Conservation (phyloP, 83 land plant species). For the Picea abies region DNA sequence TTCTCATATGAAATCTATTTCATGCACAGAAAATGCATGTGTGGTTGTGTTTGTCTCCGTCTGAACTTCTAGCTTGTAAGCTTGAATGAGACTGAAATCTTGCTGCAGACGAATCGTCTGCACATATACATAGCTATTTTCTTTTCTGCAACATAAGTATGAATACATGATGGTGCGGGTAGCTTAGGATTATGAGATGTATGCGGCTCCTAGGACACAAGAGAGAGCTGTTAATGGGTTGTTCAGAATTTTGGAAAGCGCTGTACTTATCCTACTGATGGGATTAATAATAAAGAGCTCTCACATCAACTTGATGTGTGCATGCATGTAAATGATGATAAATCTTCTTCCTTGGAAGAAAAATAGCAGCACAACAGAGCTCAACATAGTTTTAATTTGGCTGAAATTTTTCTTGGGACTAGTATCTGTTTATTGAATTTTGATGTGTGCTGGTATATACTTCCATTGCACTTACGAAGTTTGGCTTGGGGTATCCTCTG, state of each 20-base stretch:
- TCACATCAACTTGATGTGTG: background rate
- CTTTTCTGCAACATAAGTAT: background rate
- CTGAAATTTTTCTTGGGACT: conserved; percentile 4
- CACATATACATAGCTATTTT: conserved; percentile 2
- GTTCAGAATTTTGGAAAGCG: conserved; percentile 8
- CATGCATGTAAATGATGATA: background rate
- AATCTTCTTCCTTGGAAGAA: background rate
- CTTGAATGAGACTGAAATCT: background rate
- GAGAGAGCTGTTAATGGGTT: conserved; percentile 4
- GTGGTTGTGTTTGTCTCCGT: background rate
- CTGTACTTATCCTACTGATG: background rate
- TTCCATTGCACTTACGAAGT: background rate
- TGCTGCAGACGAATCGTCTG: background rate
- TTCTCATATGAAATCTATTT: background rate
- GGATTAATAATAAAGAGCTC: conserved; percentile 11
- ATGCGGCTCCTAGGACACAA: background rate
- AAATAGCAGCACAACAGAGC: background rate
- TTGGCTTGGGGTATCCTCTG: too few species aligned
- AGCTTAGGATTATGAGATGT: background rate
- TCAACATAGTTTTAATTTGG: background rate
- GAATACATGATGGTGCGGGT: background rate
- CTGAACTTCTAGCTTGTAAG: conserved; percentile 4
- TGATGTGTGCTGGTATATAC: background rate
- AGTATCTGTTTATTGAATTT: background rate
- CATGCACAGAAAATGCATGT: background rate